Evolutionary conservation across 495 filamentous ascomycete species (phyloP).

Genomic region (Penicillium egyptiacum): DNA sequence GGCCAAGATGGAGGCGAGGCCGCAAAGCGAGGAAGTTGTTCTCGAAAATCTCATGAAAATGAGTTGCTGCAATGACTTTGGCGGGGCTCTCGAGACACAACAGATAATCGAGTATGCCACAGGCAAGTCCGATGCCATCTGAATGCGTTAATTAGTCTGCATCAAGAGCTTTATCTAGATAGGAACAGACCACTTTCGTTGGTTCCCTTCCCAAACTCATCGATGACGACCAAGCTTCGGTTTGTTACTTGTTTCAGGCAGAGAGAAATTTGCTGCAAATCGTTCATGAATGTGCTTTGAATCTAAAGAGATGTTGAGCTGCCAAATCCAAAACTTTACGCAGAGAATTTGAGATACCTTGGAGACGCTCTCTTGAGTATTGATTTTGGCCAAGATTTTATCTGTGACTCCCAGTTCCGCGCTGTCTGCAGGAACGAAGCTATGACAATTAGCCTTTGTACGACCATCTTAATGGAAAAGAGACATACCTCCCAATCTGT

Average conservation of each 20-base stretch:
- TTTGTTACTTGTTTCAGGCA: slow-evolving; percentile 74
- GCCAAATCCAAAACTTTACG: neutral
- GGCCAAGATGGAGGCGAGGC: slow-evolving; percentile 66
- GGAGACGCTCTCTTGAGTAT: slow-evolving; percentile 84
- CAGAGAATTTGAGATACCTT: slow-evolving; percentile 36
- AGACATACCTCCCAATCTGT: slow-evolving; percentile 70
- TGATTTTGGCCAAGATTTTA: slow-evolving; percentile 85
- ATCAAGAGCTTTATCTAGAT: neutral
- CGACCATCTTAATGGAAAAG: neutral
- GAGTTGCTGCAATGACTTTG: slow-evolving; percentile 84
- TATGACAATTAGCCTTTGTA: slow-evolving; percentile 22
- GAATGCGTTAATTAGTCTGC: slow-evolving; percentile 7
- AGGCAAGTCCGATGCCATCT: slow-evolving; percentile 86
- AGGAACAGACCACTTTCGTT: slow-evolving; percentile 55
- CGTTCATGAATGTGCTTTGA: slow-evolving; percentile 92
- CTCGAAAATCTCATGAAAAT: slow-evolving; percentile 94
- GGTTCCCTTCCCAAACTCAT: slow-evolving; percentile 97
- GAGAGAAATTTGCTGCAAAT: slow-evolving; percentile 84
- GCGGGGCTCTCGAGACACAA: slow-evolving; percentile 61
- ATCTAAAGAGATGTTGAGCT: slow-evolving; percentile 39
- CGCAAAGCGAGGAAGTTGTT: slow-evolving; percentile 59
- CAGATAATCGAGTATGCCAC: slow-evolving; percentile 77
- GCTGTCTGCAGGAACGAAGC: slow-evolving; percentile 79
- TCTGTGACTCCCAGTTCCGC: slow-evolving; percentile 88
- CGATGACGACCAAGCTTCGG: slow-evolving; percentile 78